Conservation (phyloP, 345 rosid species). For the Laguncularia racemosa region DNA sequence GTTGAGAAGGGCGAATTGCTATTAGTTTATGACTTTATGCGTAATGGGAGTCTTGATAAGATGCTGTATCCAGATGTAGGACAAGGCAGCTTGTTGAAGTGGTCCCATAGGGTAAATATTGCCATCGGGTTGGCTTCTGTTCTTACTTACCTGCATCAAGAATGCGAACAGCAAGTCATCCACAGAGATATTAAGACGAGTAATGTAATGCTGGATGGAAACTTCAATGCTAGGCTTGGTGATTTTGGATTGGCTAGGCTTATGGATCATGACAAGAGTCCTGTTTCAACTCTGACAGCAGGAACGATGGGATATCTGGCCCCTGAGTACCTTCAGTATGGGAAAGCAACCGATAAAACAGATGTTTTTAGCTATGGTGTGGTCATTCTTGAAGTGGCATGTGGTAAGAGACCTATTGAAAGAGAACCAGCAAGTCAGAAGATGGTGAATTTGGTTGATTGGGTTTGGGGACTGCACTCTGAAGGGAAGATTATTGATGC, state of each 20-base stretch:
- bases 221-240: conserved; percentile 80
- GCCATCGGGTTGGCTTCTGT: conserved; percentile 78
- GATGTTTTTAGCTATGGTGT: conserved; percentile 90
- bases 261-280: conserved; percentile 89
- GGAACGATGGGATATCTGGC: conserved; percentile 98
- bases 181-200: conserved; percentile 90
- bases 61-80: conserved; percentile 57
- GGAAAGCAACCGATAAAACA: conserved; percentile 84
- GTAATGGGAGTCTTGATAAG: conserved; percentile 81
- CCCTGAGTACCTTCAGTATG: conserved; percentile 92
- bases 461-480: conserved; percentile 76
- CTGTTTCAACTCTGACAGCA: conserved; percentile 86
- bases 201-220: conserved; percentile 79
- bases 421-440: conserved; percentile 47
- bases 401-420: conserved; percentile 91
- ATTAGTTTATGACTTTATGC: conserved; percentile 94
- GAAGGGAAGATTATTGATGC: conserved; percentile 73
- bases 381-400: conserved; percentile 80
- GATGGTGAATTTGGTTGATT: conserved; percentile 84
- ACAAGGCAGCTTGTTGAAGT: conserved; percentile 33
- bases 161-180: conserved; percentile 92
- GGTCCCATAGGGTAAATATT: conserved; percentile 69
- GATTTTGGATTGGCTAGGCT: conserved; percentile 95
- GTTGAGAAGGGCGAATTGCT: conserved; percentile 75
- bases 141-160: conserved; percentile 74